Percentiles rank a stretch among this genome's conserved stretches.
Conservation (phyloP, 2,329 filamentous ascomycete species). For the Penicillium oxalicum region DNA sequence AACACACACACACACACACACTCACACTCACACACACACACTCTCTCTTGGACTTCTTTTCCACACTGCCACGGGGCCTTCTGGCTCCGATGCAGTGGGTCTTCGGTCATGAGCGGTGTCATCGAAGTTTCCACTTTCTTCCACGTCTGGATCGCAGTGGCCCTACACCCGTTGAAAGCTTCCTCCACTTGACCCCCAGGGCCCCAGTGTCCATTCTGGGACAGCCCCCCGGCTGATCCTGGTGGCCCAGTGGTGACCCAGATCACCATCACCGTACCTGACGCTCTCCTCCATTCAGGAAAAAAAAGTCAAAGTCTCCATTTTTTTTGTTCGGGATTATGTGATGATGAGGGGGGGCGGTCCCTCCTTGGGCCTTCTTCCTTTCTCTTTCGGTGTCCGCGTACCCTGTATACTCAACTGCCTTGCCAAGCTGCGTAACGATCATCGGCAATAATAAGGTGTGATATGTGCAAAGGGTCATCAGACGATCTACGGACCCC, state of each 20-base stretch:
- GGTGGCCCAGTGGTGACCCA: conserved; percentile 1
- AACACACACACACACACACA: too few species aligned
- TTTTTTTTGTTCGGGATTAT: background rate
- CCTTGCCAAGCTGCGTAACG: conserved; percentile 17
- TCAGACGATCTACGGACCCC: conserved; percentile 11
- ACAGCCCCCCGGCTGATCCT: conserved; percentile 15
- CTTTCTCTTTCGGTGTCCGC: too few species aligned
- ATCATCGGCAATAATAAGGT: conserved; percentile 9
- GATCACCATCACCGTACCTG: too few species aligned
- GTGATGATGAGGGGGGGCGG: conserved; percentile 5
- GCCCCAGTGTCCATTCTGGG: conserved; percentile 3
- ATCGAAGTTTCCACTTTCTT: background rate
- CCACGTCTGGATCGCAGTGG: background rate
- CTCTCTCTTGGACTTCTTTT: too few species aligned
- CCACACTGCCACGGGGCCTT: too few species aligned
- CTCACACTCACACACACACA: too few species aligned
- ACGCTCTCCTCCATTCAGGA: conserved; percentile 8
- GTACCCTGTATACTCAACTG: too few species aligned
- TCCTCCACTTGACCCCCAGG: conserved; percentile 1
- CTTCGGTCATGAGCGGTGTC: too few species aligned
- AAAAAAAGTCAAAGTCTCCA: conserved; percentile 5
- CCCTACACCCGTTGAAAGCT: background rate
- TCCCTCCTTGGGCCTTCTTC: conserved; percentile 2
- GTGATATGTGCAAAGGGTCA: background rate
- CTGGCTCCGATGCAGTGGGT: too few species aligned